Base-by-base conservation (phyloP, 768 basidiomycete genomes). In the Tephrocybe sp. region DNA sequence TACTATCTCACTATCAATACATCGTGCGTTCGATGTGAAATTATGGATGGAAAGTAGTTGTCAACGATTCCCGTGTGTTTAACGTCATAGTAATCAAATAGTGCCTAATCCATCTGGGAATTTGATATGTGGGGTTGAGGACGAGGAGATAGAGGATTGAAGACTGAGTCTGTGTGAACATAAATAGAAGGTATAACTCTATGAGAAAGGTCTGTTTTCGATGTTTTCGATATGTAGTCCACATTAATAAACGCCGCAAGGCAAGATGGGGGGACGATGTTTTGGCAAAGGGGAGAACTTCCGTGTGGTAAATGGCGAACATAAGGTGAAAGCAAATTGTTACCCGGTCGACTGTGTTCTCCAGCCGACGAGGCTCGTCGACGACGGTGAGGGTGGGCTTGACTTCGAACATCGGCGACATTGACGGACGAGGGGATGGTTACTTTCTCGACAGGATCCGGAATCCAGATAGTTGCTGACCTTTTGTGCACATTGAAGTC, bases 311-410 rank as follows among this genome's bases (percentile, higher is more conserved):
- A 18, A 26, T 42, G 33, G 26, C 23, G 20, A 14, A 26, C 39
- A 14, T 46, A 44, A 45, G 56, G 23, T 14, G 45, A 45, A 23
- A 26, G 37, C 18, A 23, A 15, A 40, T 21, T 45, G 37, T 26
- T 46, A 30, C 55, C 37, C 12, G 55, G 58, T 25, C 48, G 48
- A 11, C 51, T 56, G 37, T 61, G 58, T 59, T 79, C 78, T 21
- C 73, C 76, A 9, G 71, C 78, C 45, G 77, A 78, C 3, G 78
- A 79, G 17, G 78, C 74, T 51, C 78, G 68, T 39, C 74, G 68
- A 52, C 73, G 68, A 34, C 45, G 45, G 18, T 20, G n/a, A 10
- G 44, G n/a, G 4, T 3, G 38, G 34, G 28, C 23, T 23, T 11
- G 10, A 11, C n/a, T 41, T 44, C 15, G 21, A 10, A 33, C 26